Base-by-base conservation (phyloP, 495 filamentous ascomycete species). In the Tetracladium setigerum region DNA sequence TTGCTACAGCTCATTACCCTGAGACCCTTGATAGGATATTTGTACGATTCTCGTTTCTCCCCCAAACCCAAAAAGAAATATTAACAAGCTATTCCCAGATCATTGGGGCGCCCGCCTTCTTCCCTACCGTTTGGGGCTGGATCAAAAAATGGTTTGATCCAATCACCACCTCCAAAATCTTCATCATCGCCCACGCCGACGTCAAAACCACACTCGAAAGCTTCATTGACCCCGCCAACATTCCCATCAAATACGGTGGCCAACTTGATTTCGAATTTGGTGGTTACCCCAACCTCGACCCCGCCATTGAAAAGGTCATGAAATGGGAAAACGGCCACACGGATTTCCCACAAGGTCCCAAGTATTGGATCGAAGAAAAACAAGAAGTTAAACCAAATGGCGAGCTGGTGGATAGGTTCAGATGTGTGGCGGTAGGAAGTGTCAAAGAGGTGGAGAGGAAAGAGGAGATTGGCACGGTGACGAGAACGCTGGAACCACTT, bases 91-190 rank as follows among this genome's bases (percentile, higher is more conserved):
- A 27, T 33, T 24, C 53, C 27, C 58, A 86, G 76, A 86, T 95
- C 58, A 85, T 95, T 50, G 87, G 88, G 38, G 89, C 89, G 1
- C 89, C 89, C 4, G 72, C 78, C 36, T 95, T 94, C 74, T 95
- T 95, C 68, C 86, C 86, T 24, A 94, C 89, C 10, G 86, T 95
- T 42, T 95, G 89, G 89, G 77, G 84, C 52, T 95, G 89, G 89
- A 83, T 94, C 66, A 94, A 95, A 71, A 81, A 82, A 59, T 95
- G 89, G 89, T 95, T 95, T 61, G 89, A 95, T 66, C 89, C 89
- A 19, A 84, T 84, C 47, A 95, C 89, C 38, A 87, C 88, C 3
- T 89, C 85, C 51, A 95, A 95, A 67, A 95, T 95, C 58, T 91
- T 95, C 62, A 89, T 95, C 53, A 77, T 95, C 47, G 72, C 72